Evolutionary conservation across 495 filamentous ascomycete species (phyloP).

Genomic region (Glutinoglossum americanum): DNA sequence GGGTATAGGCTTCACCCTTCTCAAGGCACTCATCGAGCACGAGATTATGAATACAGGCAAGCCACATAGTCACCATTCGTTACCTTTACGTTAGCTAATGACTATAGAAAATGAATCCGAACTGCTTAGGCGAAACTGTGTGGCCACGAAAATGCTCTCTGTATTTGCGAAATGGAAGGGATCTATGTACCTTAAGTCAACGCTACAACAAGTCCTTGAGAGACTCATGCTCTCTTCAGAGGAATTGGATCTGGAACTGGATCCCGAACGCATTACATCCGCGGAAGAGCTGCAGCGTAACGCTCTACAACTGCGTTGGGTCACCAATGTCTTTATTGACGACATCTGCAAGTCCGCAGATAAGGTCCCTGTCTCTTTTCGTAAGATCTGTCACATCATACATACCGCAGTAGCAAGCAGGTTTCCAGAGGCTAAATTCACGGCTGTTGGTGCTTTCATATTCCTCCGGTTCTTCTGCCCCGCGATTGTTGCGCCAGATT

Average conservation of each 20-base stretch:
- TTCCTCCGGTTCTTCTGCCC: constrained; percentile 50
- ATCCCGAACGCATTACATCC: constrained; percentile 32
- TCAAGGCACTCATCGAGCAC: constrained; percentile 41
- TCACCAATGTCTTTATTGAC: constrained; percentile 43
- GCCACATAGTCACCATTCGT: neutral
- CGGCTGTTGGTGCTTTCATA: constrained; percentile 45
- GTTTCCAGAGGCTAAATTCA: constrained; percentile 48
- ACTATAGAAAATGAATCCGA: constrained; percentile 36
- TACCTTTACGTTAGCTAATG: neutral
- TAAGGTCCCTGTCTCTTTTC: constrained; percentile 37
- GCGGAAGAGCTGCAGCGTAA: constrained; percentile 38
- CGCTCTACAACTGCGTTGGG: constrained; percentile 33
- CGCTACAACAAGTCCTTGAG: constrained; percentile 38
- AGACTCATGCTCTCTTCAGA: constrained; percentile 35
- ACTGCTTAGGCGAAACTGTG: constrained; percentile 37
- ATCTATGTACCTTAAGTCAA: constrained; percentile 33
- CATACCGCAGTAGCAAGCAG: constrained; percentile 31
- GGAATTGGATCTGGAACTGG: constrained; percentile 41
- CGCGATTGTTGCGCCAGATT: constrained; percentile 44
- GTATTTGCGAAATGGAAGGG: constrained; percentile 50
- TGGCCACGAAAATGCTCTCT: constrained; percentile 47
- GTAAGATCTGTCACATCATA: constrained; percentile 43
- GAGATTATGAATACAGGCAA: constrained; percentile 38
- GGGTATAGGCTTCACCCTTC: constrained; percentile 32
- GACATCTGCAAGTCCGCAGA: constrained; percentile 37